Conservation (phyloP, 2,329 filamentous ascomycete species). For the Furcasterigmium furcatum region DNA sequence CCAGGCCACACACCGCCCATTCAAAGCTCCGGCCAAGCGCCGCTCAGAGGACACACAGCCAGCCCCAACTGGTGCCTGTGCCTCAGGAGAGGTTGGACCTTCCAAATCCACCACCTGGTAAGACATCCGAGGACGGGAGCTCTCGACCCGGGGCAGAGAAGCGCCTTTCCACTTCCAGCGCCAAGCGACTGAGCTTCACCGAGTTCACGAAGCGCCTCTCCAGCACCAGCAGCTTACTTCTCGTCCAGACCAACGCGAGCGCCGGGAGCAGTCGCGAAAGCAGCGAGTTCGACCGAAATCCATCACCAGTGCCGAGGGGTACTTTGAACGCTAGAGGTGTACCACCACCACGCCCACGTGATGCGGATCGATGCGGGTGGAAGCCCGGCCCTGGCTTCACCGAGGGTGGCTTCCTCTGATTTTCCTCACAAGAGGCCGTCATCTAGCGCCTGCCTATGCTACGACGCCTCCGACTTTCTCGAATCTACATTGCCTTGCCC, state of each 20-base stretch:
- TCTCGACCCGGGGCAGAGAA: slow-evolving; percentile 35
- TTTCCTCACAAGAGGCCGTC: too few relatives aligned
- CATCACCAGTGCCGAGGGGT: slow-evolving; percentile 27
- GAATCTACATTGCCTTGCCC: too few relatives aligned
- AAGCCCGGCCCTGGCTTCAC: slow-evolving; percentile 51
- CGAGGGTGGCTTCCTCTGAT: slow-evolving; percentile 54
- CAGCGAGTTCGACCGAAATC: slow-evolving; percentile 38
- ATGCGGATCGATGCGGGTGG: slow-evolving; percentile 48
- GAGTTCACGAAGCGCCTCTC: slow-evolving; percentile 60
- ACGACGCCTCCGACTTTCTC: too few relatives aligned
- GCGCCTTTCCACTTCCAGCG: slow-evolving; percentile 49
- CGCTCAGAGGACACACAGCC: slow-evolving; percentile 43
- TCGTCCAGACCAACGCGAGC: slow-evolving; percentile 55
- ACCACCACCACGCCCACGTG: slow-evolving; percentile 24
- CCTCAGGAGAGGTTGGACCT: background rate
- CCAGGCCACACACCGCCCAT: slow-evolving; percentile 52
- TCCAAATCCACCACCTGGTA: slow-evolving; percentile 12
- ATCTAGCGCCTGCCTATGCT: too few relatives aligned
- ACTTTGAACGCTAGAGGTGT: slow-evolving; percentile 24
- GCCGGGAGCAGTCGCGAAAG: slow-evolving; percentile 44
- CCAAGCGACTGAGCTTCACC: slow-evolving; percentile 57
- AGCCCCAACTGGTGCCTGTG: slow-evolving; percentile 37
- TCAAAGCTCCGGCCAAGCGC: slow-evolving; percentile 41
- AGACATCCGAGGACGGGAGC: slow-evolving; percentile 27
- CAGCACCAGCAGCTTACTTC: slow-evolving; percentile 57